Evolutionary conservation across 2,329 filamentous ascomycete genomes (phyloP).

Genomic region (Aureobasidium leucospermi): DNA sequence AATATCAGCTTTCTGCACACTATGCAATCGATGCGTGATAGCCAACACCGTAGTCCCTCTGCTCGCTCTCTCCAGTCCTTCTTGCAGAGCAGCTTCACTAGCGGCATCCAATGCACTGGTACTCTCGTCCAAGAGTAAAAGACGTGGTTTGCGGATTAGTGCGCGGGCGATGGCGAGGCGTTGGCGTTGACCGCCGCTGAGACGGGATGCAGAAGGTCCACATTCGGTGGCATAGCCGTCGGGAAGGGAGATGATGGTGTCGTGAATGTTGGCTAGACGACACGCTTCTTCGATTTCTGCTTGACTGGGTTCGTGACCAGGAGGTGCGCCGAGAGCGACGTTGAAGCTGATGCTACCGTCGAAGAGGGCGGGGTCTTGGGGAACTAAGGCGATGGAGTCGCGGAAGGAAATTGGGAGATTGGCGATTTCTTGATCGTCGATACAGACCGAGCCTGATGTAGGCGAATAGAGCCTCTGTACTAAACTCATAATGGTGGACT

Average conservation of each 20-base stretch:
- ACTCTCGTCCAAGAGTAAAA: constrained; percentile 36
- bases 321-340: constrained; percentile 30
- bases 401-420: constrained; percentile 28
- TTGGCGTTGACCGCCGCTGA: constrained; percentile 34
- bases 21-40: neutral
- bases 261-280: constrained; percentile 37
- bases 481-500: constrained; percentile 35
- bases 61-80: neutral
- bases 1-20: neutral
- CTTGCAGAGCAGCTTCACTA: neutral
- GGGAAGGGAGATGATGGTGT: constrained; percentile 39
- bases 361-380: constrained; percentile 40
- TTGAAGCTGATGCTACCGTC: constrained; percentile 38
- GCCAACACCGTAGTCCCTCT: neutral
- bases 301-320: constrained; percentile 18
- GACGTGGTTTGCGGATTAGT: constrained; percentile 34
- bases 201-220: neutral
- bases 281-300: constrained; percentile 29
- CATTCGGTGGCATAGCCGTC: neutral
- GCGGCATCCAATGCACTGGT: constrained; percentile 33
- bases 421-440: constrained; percentile 36
- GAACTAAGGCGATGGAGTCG: constrained; percentile 35
- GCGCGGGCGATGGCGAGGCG: constrained; percentile 37
- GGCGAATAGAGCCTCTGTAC: constrained; percentile 40
- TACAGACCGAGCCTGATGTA: constrained; percentile 29